Evolutionary conservation across 768 basidiomycete genomes (phyloP).

Genomic region (Russula sp.): DNA sequence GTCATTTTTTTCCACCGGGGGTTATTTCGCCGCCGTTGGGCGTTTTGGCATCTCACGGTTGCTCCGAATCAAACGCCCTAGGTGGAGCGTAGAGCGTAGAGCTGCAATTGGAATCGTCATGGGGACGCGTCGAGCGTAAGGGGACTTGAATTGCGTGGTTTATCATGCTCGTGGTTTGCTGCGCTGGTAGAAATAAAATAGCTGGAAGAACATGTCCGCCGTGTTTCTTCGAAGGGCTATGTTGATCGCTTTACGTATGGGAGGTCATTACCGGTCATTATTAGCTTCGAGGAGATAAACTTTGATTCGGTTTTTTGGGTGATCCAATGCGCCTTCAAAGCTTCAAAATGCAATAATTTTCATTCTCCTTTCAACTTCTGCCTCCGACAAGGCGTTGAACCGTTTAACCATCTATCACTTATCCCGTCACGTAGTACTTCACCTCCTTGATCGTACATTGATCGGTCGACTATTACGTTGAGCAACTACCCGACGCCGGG

Average conservation of each 20-base stretch:
- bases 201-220: background rate
- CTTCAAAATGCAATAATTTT: too few relatives aligned
- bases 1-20: background rate
- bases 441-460: background rate
- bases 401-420: background rate
- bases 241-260: background rate
- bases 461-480: too few relatives aligned
- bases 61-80: background rate
- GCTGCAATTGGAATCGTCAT: background rate
- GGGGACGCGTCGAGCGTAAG: background rate
- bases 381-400: background rate
- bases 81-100: background rate
- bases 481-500: background rate
- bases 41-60: background rate
- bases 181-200: background rate
- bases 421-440: background rate
- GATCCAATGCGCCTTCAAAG: background rate
- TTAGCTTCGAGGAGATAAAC: background rate
- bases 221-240: too few relatives aligned
- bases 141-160: too few relatives aligned
- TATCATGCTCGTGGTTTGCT: background rate
- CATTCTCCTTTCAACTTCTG: background rate
- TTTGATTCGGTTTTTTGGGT: background rate
- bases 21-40: background rate
- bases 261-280: too few relatives aligned